These are phyloP conservation scores for Calonectria henricotiae DNA, from an alignment of 2,329 filamentous ascomycete genomes.

Conservation along the genomic window DNA sequence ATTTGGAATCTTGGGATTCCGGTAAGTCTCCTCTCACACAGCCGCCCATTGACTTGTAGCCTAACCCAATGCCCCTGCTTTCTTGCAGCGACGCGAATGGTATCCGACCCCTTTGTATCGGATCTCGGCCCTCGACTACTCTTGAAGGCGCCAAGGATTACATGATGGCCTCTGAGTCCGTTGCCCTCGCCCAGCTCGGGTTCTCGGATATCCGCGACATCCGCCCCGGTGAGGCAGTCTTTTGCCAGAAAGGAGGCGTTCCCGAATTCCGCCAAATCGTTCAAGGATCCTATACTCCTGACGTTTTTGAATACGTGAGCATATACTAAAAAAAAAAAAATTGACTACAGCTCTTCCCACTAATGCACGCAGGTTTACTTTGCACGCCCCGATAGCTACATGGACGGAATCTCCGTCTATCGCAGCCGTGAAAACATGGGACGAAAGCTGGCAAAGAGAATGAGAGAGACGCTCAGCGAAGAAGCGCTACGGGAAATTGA, in stretches of 20 bases:
- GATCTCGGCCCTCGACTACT: conserved; percentile 79
- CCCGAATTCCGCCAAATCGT: conserved; percentile 85
- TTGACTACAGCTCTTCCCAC: not conserved
- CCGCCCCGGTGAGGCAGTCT: conserved; percentile 87
- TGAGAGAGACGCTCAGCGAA: conserved; percentile 78
- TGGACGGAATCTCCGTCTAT: conserved; percentile 92
- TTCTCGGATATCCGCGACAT: conserved; percentile 85
- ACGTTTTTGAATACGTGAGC: conserved; percentile 57
- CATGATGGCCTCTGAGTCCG: conserved; percentile 92
- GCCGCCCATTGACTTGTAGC: conserved; percentile 78
- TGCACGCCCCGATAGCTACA: conserved; percentile 84
- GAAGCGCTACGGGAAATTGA: conserved; percentile 84
- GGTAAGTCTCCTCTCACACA: conserved; percentile 63
- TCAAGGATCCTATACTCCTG: conserved; percentile 81
- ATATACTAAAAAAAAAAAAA: too few relatives aligned
- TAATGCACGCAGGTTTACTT: conserved; percentile 78
- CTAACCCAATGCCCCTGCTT: conserved; percentile 54
- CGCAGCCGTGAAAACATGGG: conserved; percentile 91
- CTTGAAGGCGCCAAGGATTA: conserved; percentile 81
- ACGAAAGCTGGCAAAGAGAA: conserved; percentile 81
- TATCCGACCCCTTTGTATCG: conserved; percentile 87
- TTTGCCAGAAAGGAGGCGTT: conserved; percentile 83
- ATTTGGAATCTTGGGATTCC: conserved; percentile 86
- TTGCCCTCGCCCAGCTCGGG: conserved; percentile 86
- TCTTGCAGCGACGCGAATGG: conserved; percentile 66